Percentiles rank a stretch among this genome's conserved stretches.
These are phyloP conservation scores for Amyloporia xantha DNA, from an alignment of 768 basidiomycete species.

Conservation along the genomic window DNA sequence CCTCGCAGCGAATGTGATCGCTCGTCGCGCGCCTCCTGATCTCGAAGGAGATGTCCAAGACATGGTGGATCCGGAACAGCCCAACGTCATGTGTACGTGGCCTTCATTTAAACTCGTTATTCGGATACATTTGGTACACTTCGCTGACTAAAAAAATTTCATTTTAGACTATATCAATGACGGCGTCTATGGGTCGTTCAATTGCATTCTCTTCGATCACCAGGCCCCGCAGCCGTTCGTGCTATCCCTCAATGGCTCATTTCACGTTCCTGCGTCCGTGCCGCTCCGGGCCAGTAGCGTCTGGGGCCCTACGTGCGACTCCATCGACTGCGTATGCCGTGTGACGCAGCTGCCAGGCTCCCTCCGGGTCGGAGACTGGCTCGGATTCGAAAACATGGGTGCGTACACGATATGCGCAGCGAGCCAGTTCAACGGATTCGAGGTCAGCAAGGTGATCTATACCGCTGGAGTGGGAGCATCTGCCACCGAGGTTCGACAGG, in stretches of 20 bases:
- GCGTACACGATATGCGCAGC: slow-evolving; percentile 98
- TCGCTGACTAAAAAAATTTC: background rate
- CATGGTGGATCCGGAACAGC: slow-evolving; percentile 31
- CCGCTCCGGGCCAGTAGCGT: slow-evolving; percentile 57
- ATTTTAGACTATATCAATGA: slow-evolving; percentile 95
- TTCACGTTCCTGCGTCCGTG: slow-evolving; percentile 44
- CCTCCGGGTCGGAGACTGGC: slow-evolving; percentile 92
- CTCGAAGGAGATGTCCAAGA: slow-evolving; percentile 21
- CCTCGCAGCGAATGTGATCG: slow-evolving; percentile 90
- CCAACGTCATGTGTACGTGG: slow-evolving; percentile 85
- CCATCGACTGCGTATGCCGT: slow-evolving; percentile 85
- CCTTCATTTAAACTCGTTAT: slow-evolving; percentile 7
- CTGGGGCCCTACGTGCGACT: slow-evolving; percentile 99
- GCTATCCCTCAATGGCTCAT: slow-evolving; percentile 61
- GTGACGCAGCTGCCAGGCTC: slow-evolving; percentile 54
- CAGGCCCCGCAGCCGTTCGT: slow-evolving; percentile 71
- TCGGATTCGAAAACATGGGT: slow-evolving; percentile 97
- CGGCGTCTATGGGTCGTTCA: slow-evolving; percentile 95
- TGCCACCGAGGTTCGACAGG: slow-evolving; percentile 43
- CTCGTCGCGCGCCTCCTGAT: slow-evolving; percentile 59
- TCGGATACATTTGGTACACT: slow-evolving; percentile 2
- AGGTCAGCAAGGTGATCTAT: slow-evolving; percentile 73
- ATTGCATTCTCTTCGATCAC: slow-evolving; percentile 97
- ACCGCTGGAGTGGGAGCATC: slow-evolving; percentile 54
- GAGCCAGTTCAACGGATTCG: slow-evolving; percentile 91